These are phyloP conservation scores for Cyclostephanos tholiformis DNA, from an alignment of 108 stramenopile genomes.

Conservation along the genomic window DNA sequence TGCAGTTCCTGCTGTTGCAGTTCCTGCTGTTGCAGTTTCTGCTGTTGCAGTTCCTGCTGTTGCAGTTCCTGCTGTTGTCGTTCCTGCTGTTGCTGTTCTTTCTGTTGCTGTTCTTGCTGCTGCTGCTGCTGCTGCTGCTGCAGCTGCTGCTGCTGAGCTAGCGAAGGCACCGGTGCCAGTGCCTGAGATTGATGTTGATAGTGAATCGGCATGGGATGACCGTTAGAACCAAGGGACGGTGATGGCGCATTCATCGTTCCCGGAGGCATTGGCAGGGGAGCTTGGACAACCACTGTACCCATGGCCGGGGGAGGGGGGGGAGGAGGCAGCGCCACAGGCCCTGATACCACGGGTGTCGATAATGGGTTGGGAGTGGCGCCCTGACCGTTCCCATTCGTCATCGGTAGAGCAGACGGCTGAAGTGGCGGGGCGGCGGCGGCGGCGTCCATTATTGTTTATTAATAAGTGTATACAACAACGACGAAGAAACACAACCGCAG, in stretches of 20 bases:
- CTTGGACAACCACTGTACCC: neutral
- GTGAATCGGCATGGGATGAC: constrained; percentile 42
- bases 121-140: constrained; percentile 24
- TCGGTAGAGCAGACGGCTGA: constrained; percentile 19
- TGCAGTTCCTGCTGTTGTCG: constrained; percentile 49
- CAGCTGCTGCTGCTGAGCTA: constrained; percentile 36
- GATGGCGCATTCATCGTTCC: constrained; percentile 13
- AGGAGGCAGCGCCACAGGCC: constrained; percentile 5
- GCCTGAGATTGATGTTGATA: constrained; percentile 49
- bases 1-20: constrained; percentile 29
- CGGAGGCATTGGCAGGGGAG: constrained; percentile 23
- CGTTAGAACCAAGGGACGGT: constrained; percentile 28
- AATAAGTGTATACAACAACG: neutral
- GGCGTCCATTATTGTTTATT: neutral
- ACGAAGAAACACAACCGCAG: neutral
- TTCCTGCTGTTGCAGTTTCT: constrained; percentile 41
- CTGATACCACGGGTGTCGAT: constrained; percentile 7
- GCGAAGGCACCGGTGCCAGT: constrained; percentile 15
- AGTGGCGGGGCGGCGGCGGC: constrained; percentile 13
- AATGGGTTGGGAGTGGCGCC: constrained; percentile 14
- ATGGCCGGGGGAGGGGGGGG: constrained; percentile 1
- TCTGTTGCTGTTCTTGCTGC: too few species aligned
- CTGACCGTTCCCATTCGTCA: constrained; percentile 4
- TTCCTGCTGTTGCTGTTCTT: constrained; percentile 15
- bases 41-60: constrained; percentile 53